Base-by-base conservation (phyloP, 129 eudicot species). In the Tagetes patula region DNA sequence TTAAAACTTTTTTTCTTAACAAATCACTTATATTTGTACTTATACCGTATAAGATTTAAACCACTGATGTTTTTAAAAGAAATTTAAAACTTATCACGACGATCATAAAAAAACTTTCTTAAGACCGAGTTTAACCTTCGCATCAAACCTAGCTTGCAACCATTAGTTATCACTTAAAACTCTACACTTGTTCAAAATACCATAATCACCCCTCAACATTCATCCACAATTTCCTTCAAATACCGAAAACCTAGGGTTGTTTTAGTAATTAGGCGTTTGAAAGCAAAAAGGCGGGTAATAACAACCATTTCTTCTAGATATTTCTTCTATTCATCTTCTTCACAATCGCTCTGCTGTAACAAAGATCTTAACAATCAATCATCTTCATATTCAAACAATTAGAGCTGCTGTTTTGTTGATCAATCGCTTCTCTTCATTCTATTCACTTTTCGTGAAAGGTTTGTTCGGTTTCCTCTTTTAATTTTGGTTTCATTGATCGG, bases 271-370 rank as follows among this genome's bases (percentile, higher is more conserved):
- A 38, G 31, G 37, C 12, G 40, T 70, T 77, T 61, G 41, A 77
- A 77, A 74, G 81, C 42, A 55, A 58, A 49, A 77, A 37, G 81
- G 81, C 76, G 81, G 81, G 81, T 60, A 77, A 30, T 49, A 69
- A 31, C 65, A 74, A 31, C 76, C 81, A 74, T 77, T 10, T 3
- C 1, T 20, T 20, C 27, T 20, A 20, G 27, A 20, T 20, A 20
- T 20, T 20, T 20, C 27, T 43, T 43, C 48, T 10, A 43, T 43
- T 6, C 2, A 43, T 43, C 48, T 8, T 43, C 48, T 43, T 43
- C 48, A 43, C 8, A 10, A 43, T 2, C 46, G 8, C 1, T 42
- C 8, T 20, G 27, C 27, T 42, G 46, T 41, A 42, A 42, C 47
- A 42, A 43, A 7, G 48, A 43, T 43, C 48, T 43, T 43, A 43